phyloP scores from a whole-genome alignment of 768 basidiomycete species.

The Chiua virens region DNA sequence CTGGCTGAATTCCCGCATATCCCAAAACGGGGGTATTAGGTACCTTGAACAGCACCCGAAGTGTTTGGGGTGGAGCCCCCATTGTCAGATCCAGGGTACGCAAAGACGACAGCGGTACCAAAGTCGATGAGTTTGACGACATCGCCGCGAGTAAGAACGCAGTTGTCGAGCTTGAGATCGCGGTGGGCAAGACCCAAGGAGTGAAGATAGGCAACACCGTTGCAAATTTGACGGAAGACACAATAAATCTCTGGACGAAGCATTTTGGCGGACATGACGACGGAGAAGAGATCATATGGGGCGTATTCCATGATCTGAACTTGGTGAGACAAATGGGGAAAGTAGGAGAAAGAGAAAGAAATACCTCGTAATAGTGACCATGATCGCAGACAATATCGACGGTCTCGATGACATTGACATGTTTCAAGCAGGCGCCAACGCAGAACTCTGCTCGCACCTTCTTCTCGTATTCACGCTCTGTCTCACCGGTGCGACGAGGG shows the following conservation, averaged over 20 bases:
- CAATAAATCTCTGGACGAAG: conserved; percentile 97
- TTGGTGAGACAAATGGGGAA: conserved; percentile 2
- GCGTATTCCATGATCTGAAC: conserved; percentile 98
- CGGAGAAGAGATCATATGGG: conserved; percentile 96
- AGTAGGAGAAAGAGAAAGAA: conserved; percentile 6
- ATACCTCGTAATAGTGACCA: conserved; percentile 97
- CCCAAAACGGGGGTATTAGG: conserved; percentile 14
- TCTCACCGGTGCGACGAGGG: conserved; percentile 83
- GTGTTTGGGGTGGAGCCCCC: conserved; percentile 31
- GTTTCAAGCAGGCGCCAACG: conserved; percentile 91
- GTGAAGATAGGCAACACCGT: conserved; percentile 97
- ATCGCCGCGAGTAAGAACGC: conserved; percentile 95
- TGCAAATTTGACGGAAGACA: conserved; percentile 97
- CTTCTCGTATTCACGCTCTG: conserved; percentile 97
- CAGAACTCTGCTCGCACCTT: conserved; percentile 99
- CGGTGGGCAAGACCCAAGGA: conserved; percentile 97
- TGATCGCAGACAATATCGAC: conserved; percentile 98
- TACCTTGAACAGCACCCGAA: conserved; percentile 3
- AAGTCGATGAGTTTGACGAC: conserved; percentile 99
- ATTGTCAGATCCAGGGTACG: conserved; percentile 88
- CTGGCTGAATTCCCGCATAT: conserved; percentile 18
- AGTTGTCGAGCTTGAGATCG: conserved; percentile 99
- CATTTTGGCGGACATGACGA: conserved; percentile 99
- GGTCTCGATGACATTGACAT: conserved; percentile 95
- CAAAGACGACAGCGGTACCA: conserved; percentile 99